Conservation (phyloP, 2,329 filamentous ascomycete genomes). For the Pseudocercospora crystallina region DNA sequence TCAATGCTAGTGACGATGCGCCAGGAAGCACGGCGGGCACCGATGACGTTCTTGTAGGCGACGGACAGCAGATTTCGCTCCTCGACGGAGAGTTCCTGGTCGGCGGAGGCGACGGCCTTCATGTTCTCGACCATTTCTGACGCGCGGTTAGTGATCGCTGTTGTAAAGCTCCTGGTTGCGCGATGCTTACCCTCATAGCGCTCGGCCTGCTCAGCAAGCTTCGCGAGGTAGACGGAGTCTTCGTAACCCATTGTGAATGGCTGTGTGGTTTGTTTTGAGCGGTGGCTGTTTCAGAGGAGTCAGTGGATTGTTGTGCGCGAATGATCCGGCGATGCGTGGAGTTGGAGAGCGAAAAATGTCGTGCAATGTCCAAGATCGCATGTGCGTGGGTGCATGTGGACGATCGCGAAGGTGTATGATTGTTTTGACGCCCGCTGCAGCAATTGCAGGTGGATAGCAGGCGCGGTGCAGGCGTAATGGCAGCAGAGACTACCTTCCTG, state of each 20-base stretch:
- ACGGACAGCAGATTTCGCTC: slow-evolving; percentile 97
- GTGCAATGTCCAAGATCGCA: slow-evolving; percentile 1
- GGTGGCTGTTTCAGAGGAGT: slow-evolving; percentile 9
- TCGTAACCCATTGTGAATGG: slow-evolving; percentile 82
- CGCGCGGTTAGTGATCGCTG: slow-evolving; percentile 39
- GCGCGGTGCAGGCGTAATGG: too few species aligned
- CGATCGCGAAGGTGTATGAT: too few species aligned
- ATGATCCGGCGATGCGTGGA: not conserved
- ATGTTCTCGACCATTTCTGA: slow-evolving; percentile 99
- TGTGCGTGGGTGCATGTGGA: too few species aligned
- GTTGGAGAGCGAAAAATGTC: slow-evolving; percentile 5
- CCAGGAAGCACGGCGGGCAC: slow-evolving; percentile 94
- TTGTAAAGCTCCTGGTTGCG: slow-evolving; percentile 4
- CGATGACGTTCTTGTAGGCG: slow-evolving; percentile 99
- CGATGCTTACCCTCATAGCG: slow-evolving; percentile 83
- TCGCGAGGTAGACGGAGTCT: slow-evolving; percentile 98
- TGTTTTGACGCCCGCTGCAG: too few species aligned
- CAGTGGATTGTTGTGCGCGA: slow-evolving; percentile 3
- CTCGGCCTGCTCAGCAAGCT: slow-evolving; percentile 99
- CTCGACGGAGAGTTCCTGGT: slow-evolving; percentile 69
- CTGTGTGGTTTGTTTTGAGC: slow-evolving; percentile 6
- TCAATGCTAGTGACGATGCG: slow-evolving; percentile 98
- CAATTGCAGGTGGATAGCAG: too few species aligned
- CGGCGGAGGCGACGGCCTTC: slow-evolving; percentile 92
- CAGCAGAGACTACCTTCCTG: too few species aligned